Base-by-base conservation (phyloP, 139 green algal genomes). In the Astrephomene gubernaculifera region DNA sequence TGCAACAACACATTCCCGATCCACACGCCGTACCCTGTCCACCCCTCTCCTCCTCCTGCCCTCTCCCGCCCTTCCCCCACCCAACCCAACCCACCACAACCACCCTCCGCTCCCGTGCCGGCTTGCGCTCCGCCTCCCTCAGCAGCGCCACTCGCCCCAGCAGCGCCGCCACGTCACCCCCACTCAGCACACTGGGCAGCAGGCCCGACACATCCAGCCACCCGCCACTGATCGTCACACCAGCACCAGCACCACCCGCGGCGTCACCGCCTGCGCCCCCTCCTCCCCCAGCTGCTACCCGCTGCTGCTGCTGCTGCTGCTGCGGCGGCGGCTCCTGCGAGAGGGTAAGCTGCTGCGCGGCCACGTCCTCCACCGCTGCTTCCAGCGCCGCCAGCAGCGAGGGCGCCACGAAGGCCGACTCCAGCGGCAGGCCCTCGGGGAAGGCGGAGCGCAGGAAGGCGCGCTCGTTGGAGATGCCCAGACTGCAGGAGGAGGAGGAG, bases 351-450 rank as follows among this genome's bases (percentile, higher is more conserved):
- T n/a, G n/a, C n/a, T n/a, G n/a, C n/a, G n/a, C n/a, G 38, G 53
- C 73, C 25, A 43, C 53, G 27, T 96, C 93, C 43, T 96, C 92
- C 17, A 92, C 87, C 6, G 86, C 88, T 19, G 89, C 88, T 38
- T 97, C 91, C 64, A 96, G 73, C 83, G 94, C 87, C 12, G 88
- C 45, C 21, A 95, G 24, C 31, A 98, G 69, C 7, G 79, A 57
- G 2, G 93, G 87, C 4, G 87, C 89, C 12, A 97, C 91, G 44
- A 94, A 95, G 38, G 87, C 90, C 65, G 87, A 89, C 0, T 95
- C 89, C 64, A 98, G 83, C 0, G 90, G 52, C 1, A 94, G 81
- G 60, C 91, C 92, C 29, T 95, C 92, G 1, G 94, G 91, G 87
- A 96, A 96, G 35, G 81, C 71, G 17, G 87, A 36, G 33, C 86